Evolutionary conservation across 2,329 filamentous ascomycete genomes (phyloP), one percentile per base, ranked within the genome.

Genomic region (Alternaria sp.): DNA sequence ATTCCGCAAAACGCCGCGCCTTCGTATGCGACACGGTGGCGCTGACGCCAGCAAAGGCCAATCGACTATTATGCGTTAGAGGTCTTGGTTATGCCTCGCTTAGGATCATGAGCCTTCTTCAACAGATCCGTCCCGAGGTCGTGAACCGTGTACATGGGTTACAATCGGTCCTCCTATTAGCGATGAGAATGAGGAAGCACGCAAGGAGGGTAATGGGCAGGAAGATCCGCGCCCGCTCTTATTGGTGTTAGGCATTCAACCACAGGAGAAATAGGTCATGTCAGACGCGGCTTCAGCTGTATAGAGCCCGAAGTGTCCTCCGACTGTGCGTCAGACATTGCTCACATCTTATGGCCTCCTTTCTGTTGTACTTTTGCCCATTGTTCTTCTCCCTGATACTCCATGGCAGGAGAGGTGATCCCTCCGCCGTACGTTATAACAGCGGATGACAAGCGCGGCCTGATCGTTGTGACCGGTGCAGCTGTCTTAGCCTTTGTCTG

Each of bases 361-460:
- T 24, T 32, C 26, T 14, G 38, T 18, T 32, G 30, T 44, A 38
- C 41, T 30, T 43, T 49, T 32, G 42, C 52, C 47, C 58, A 44
- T 36, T 49, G 41, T 41, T 57, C 32, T 48, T 51, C 61, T 38
- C 32, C 51, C 7, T 53, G 18, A 36, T 42, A 24, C 46, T 46
- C 36, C 56, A 74, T 75, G 69, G 64, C 67, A 49, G 63, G 52
- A 36, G 62, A 64, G 46, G 64, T 69, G 28, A 64, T 63, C 14
- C 72, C 72, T 44, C 63, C 73, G n/a, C 71, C 71, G 2, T 76
- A 69, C 43, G 51, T 66, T 20, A 76, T 77, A 58, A 72, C 70
- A 7, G 63, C 61, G 2, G 44, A 71, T 55, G 74, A 77, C 54
- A 75, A 76, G 57, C 68, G 74, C 16, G 74, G 73, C n/a, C 61